phyloP scores from a whole-genome alignment of 176 grass and related monocot species.

The Eragrostis curvula region DNA sequence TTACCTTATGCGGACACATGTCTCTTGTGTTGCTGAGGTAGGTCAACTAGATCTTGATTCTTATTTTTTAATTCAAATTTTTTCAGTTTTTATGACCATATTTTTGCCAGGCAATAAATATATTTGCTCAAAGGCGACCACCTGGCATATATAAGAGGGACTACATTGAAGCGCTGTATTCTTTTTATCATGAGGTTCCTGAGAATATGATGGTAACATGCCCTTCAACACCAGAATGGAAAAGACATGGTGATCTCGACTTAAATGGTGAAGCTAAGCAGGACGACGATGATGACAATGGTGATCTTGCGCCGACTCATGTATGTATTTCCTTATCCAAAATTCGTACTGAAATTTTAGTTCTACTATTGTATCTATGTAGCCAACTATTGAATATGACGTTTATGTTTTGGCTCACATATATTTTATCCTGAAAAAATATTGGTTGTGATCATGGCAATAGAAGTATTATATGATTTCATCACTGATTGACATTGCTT shows the following conservation, averaged over 20 bases:
- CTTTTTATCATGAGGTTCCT: slow-evolving; percentile 95
- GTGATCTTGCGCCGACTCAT: slow-evolving; percentile 53
- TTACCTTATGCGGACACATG: slow-evolving; percentile 87
- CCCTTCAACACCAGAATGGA: slow-evolving; percentile 94
- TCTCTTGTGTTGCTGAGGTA: slow-evolving; percentile 77
- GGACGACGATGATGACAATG: slow-evolving; percentile 80
- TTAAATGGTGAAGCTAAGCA: slow-evolving; percentile 96
- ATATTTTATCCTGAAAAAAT: background rate
- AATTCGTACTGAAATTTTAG: background rate
- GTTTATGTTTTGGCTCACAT: background rate
- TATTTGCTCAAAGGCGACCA: slow-evolving; percentile 81
- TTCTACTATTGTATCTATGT: background rate
- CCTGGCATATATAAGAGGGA: slow-evolving; percentile 99
- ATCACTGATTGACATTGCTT: background rate
- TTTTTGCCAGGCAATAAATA: slow-evolving; percentile 53
- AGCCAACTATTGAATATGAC: background rate
- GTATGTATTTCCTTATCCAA: slow-evolving; percentile 47
- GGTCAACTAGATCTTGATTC: slow-evolving; percentile 24
- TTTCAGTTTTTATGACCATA: slow-evolving; percentile 22
- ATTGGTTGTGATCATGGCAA: background rate
- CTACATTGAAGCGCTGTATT: slow-evolving; percentile 87
- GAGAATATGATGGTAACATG: slow-evolving; percentile 70
- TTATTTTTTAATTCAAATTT: slow-evolving; percentile 4
- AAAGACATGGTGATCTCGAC: slow-evolving; percentile 87
- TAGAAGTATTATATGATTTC: background rate